Conservation (phyloP, 2,329 filamentous ascomycete genomes). For the Thermothelomyces thermophilus region DNA sequence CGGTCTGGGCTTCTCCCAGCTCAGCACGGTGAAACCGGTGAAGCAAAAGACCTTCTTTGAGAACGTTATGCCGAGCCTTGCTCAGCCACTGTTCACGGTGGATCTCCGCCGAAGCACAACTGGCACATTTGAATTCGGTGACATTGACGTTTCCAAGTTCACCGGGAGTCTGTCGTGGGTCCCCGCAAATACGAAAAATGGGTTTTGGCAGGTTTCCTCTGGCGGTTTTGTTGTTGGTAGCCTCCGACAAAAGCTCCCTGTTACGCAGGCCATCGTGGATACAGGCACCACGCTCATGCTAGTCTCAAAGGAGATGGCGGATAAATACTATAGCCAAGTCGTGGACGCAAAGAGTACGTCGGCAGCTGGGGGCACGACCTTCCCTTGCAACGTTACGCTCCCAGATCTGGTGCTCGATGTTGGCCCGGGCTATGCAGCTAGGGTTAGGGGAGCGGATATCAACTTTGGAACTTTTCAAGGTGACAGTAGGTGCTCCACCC, state of each 20-base stretch:
- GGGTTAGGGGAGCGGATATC: slow-evolving; percentile 46
- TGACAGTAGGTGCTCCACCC: slow-evolving; percentile 39
- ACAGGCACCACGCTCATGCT: slow-evolving; percentile 59
- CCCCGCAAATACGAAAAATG: slow-evolving; percentile 52
- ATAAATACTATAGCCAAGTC: slow-evolving; percentile 44
- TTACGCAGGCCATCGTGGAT: slow-evolving; percentile 47
- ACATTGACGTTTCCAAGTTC: slow-evolving; percentile 58
- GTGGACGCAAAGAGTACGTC: slow-evolving; percentile 36
- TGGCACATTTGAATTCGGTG: slow-evolving; percentile 69
- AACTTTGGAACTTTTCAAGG: slow-evolving; percentile 46
- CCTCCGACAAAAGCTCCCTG: slow-evolving; percentile 22
- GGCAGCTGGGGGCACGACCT: slow-evolving; percentile 38
- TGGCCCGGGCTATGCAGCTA: slow-evolving; percentile 51
- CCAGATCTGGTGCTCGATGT: slow-evolving; percentile 50
- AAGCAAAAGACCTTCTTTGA: slow-evolving; percentile 69
- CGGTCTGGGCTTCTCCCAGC: slow-evolving; percentile 57
- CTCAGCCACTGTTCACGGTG: slow-evolving; percentile 63
- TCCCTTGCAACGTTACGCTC: slow-evolving; percentile 40
- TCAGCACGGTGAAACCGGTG: slow-evolving; percentile 58
- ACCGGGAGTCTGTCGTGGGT: slow-evolving; percentile 56
- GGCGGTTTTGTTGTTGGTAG: slow-evolving; percentile 49
- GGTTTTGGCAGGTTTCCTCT: slow-evolving; percentile 64
- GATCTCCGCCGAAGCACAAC: slow-evolving; percentile 53
- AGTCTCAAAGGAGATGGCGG: slow-evolving; percentile 45
- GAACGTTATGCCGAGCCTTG: slow-evolving; percentile 55